Conservation (phyloP, 2,329 filamentous ascomycete genomes). For the Hypomyces perniciosus region DNA sequence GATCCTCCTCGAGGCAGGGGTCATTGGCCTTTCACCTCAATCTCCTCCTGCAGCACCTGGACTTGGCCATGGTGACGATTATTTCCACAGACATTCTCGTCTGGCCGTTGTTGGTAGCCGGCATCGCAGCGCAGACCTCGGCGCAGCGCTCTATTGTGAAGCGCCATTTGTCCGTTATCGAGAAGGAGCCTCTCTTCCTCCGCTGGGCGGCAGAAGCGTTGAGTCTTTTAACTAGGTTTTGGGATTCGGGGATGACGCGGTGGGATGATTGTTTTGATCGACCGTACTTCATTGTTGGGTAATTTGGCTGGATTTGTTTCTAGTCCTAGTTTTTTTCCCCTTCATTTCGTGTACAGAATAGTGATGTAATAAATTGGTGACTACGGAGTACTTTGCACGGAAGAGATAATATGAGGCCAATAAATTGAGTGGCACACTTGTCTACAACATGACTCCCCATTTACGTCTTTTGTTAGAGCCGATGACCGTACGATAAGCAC, state of each 20-base stretch:
- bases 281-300: background rate
- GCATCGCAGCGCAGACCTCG: background rate
- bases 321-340: background rate
- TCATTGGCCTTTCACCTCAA: background rate
- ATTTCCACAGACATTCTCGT: background rate
- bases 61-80: background rate
- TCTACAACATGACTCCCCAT: no score
- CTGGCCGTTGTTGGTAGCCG: conserved; percentile 1
- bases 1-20: background rate
- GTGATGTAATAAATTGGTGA: no score
- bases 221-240: background rate
- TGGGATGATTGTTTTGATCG: conserved; percentile 4
- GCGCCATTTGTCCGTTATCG: background rate
- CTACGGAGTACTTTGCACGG: no score
- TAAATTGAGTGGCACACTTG: no score
- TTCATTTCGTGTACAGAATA: background rate
- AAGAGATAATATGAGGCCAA: no score
- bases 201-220: background rate
- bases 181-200: background rate
- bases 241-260: background rate
- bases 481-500: no score
- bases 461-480: no score
- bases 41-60: background rate
- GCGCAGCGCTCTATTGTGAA: background rate
- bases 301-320: background rate